A percentile compares a stretch with the other conserved stretches of the same genome.
Evolutionary conservation across 1,284 basidiomycete species (phyloP).

Genomic region (Tranzscheliella williamsii): DNA sequence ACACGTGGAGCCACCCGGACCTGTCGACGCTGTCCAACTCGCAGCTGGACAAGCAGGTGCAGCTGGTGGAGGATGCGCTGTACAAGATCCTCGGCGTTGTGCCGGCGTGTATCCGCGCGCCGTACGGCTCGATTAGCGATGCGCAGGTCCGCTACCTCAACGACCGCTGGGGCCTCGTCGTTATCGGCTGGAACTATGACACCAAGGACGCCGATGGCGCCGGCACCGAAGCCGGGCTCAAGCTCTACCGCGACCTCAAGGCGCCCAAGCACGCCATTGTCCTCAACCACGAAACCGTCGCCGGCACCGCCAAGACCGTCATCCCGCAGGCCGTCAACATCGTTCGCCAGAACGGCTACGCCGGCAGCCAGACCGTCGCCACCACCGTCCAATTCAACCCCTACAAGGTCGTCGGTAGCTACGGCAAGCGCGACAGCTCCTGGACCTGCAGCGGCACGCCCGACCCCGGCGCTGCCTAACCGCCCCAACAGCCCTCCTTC

Average conservation of each 20-base stretch:
- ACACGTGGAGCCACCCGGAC: conserved; percentile 46
- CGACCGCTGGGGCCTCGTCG: conserved; percentile 37
- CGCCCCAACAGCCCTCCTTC: too few species aligned
- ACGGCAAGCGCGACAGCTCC: conserved; percentile 24
- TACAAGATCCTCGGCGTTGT: conserved; percentile 51
- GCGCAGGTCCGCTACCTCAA: conserved; percentile 43
- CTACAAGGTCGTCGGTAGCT: conserved; percentile 41
- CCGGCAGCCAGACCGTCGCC: conserved; percentile 32
- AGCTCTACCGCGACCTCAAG: conserved; percentile 27
- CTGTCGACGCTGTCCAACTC: conserved; percentile 23
- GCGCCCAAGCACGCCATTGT: conserved; percentile 42
- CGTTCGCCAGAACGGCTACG: conserved; percentile 39
- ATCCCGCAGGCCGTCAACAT: conserved; percentile 47
- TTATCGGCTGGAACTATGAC: conserved; percentile 46
- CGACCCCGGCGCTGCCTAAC: conserved; percentile 7
- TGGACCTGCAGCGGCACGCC: conserved; percentile 50
- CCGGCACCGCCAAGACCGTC: conserved; percentile 19
- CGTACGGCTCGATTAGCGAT: conserved; percentile 36
- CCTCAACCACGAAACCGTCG: conserved; percentile 52
- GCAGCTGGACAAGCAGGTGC: conserved; percentile 41
- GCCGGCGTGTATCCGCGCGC: conserved; percentile 45
- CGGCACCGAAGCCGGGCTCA: conserved; percentile 15
- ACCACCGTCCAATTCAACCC: conserved; percentile 34
- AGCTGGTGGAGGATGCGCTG: conserved; percentile 47
- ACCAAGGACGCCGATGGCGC: conserved; percentile 37